A percentile compares a stretch with the other conserved stretches of the same genome.
These are phyloP conservation scores for Aquilaria sinensis DNA, from an alignment of 345 rosid genomes.

Conservation along the genomic window DNA sequence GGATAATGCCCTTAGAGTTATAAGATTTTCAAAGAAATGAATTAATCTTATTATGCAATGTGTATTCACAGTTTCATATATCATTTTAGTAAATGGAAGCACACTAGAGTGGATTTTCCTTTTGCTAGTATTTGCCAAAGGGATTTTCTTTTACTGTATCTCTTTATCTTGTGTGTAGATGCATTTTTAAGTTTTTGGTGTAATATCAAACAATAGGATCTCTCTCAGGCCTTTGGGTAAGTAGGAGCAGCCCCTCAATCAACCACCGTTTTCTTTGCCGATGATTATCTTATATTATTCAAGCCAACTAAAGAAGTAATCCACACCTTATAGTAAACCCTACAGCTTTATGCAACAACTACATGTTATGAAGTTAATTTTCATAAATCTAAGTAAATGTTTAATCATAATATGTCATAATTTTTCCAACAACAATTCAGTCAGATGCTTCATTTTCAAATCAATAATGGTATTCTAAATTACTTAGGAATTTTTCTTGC, in stretches of 20 bases:
- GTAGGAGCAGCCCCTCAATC: neutral
- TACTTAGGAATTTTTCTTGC: too few species aligned
- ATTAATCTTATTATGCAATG: too few species aligned
- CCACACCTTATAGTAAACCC: neutral
- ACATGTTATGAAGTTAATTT: neutral
- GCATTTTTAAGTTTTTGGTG: neutral
- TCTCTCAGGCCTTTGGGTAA: neutral
- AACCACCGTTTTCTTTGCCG: neutral
- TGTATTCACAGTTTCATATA: neutral
- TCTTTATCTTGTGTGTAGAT: neutral
- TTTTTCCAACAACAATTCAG: neutral
- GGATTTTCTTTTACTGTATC: neutral
- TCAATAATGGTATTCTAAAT: too few species aligned
- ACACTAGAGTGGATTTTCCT: neutral
- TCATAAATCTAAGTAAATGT: neutral
- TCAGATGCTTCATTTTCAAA: neutral
- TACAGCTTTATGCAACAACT: too few species aligned
- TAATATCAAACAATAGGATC: neutral
- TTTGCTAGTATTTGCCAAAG: neutral
- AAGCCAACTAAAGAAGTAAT: neutral
- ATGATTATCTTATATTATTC: neutral
- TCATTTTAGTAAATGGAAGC: neutral
- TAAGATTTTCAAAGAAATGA: too few species aligned
- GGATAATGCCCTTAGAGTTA: too few species aligned
- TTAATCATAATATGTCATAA: neutral